Conservation (phyloP, 2,329 filamentous ascomycete genomes). For the Cercospora nicotianae region DNA sequence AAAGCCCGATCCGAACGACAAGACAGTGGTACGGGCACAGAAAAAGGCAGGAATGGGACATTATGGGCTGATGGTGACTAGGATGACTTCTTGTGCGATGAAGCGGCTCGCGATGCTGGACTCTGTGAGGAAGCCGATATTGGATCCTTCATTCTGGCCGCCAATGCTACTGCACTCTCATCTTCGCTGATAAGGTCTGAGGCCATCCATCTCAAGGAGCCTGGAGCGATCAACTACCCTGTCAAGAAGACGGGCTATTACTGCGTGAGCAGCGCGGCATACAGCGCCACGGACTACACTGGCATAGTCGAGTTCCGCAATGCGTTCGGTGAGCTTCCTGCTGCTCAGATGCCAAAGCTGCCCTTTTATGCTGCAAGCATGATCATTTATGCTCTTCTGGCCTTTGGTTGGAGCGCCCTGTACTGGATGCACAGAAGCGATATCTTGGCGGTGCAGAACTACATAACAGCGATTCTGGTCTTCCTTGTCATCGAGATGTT, state of each 20-base stretch:
- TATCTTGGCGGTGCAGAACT: conserved; percentile 96
- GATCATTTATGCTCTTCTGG: conserved; percentile 86
- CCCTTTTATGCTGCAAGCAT: conserved; percentile 95
- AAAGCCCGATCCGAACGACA: conserved; percentile 54
- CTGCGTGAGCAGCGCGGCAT: conserved; percentile 79
- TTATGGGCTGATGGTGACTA: conserved; percentile 36
- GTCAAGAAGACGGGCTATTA: conserved; percentile 94
- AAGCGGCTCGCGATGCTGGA: conserved; percentile 64
- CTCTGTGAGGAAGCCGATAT: conserved; percentile 75
- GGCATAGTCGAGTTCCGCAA: conserved; percentile 91
- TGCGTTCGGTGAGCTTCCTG: conserved; percentile 91
- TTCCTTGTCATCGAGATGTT: conserved; percentile 96
- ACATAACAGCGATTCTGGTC: conserved; percentile 93
- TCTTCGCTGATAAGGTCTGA: conserved; percentile 72
- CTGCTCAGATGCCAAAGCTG: conserved; percentile 92
- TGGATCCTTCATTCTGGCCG: conserved; percentile 78
- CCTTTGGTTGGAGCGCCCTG: conserved; percentile 86
- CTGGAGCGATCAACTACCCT: conserved; percentile 73
- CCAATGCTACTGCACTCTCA: conserved; percentile 71
- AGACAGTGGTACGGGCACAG: conserved; percentile 6
- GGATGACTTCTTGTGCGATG: conserved; percentile 74
- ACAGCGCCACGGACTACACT: conserved; percentile 67
- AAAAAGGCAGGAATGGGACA: neutral
- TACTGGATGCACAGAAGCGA: conserved; percentile 94
- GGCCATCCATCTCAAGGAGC: conserved; percentile 77